Evolutionary conservation across 2,329 filamentous ascomycete genomes (phyloP), one percentile per base, ranked within the genome.

Genomic region (Clarireedia hainanense): DNA sequence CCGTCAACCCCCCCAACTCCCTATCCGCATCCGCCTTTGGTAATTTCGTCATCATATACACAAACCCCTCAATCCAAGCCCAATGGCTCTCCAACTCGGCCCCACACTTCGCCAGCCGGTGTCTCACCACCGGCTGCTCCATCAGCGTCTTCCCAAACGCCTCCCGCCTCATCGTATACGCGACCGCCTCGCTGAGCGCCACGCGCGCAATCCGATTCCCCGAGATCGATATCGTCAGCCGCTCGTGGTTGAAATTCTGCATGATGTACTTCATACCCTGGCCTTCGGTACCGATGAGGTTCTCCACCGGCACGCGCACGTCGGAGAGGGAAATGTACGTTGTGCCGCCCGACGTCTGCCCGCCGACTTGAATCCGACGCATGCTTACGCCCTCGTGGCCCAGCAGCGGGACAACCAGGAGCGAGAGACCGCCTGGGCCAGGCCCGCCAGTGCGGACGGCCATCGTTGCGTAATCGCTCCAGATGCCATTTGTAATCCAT

Each of bases 221-320:
- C 0, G 80, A 78, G 14, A 89, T 80, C 0, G 82, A 76, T 60
- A 90, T 87, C 15, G 76, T 77, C 10, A 90, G 74, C 0, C 86
- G 80, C 69, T 91, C 87, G 68, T 90, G 86, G 72, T 90, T 90
- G 78, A 90, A 90, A 71, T 90, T 88, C 53, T 81, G 85, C 84
- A 88, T 88, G 65, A 87, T 80, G 65, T 88, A 87, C 57, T 75
- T 78, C 85, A 91, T 89, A 5, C 87, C 87, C 64, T 79, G 73
- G 10, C 85, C 86, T 68, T 90, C 86, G 20, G 75, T 63, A 3
- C 86, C 87, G 56, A 91, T 81, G 6, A 90, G 70, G 66, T 90
- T 89, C 64, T 80, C 79, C 0, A 82, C 77, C 0, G 86, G 86
- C 1, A 91, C 86, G 56, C 81, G 77, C 20, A 90, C 87, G 52